These are phyloP conservation scores for Aspergillus jensenii DNA, from an alignment of 2,329 filamentous ascomycete genomes.

Conservation along the genomic window DNA sequence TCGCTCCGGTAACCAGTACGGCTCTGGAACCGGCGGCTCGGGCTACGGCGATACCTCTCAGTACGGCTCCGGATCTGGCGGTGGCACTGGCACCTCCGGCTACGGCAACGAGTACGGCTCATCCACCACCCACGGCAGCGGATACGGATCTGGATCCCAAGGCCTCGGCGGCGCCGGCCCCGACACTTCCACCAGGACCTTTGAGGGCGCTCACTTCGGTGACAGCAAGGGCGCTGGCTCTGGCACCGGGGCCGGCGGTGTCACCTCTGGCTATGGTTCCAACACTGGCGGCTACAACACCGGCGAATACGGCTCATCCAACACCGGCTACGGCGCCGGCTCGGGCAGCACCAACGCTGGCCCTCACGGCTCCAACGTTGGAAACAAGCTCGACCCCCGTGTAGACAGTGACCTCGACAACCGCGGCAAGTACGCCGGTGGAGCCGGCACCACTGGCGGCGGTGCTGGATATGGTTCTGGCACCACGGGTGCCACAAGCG, in stretches of 20 bases:
- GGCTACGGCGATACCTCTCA: background rate
- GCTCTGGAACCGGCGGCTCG: background rate
- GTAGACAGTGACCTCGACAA: slow-evolving; percentile 16
- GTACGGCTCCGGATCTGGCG: background rate
- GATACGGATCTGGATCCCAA: too few relatives aligned
- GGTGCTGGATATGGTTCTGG: background rate
- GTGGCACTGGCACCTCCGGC: background rate
- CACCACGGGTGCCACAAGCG: background rate
- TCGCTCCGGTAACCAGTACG: background rate
- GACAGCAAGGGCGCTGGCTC: background rate
- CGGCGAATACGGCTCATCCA: background rate
- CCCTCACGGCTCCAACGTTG: slow-evolving; percentile 18
- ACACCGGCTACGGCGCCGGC: too few relatives aligned
- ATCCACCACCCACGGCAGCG: too few relatives aligned
- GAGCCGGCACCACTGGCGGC: slow-evolving; percentile 5
- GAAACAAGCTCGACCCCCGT: slow-evolving; percentile 42
- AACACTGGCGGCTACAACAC: too few relatives aligned
- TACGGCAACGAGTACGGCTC: too few relatives aligned
- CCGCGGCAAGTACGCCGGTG: slow-evolving; percentile 21
- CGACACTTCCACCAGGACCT: background rate
- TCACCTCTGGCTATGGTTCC: too few relatives aligned
- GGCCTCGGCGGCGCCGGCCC: too few relatives aligned
- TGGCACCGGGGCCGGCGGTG: background rate
- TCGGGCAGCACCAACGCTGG: slow-evolving; percentile 7
- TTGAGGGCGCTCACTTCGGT: background rate